phyloP scores from a whole-genome alignment of 768 basidiomycete genomes.

The Tylopilus balloui region DNA sequence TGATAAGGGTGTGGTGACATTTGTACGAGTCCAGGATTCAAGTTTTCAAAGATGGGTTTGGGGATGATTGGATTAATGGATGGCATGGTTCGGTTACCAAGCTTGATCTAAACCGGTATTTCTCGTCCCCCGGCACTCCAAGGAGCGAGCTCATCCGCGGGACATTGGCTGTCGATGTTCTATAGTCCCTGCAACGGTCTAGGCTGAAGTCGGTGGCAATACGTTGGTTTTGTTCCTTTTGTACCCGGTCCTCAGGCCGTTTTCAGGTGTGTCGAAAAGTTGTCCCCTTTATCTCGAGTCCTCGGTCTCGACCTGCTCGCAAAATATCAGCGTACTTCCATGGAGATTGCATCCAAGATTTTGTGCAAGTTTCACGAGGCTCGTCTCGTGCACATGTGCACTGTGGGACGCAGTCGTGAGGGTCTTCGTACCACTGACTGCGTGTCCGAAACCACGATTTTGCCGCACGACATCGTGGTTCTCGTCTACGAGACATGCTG shows the following conservation, averaged over 20 bases:
- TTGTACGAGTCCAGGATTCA: background rate
- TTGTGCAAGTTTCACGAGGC: background rate
- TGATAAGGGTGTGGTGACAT: background rate
- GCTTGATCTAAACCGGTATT: too few relatives aligned
- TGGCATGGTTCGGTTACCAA: background rate
- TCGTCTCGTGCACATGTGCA: too few relatives aligned
- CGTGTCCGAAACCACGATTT: background rate
- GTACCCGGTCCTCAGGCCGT: background rate
- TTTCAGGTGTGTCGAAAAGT: background rate
- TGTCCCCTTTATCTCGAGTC: too few relatives aligned
- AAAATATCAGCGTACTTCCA: background rate
- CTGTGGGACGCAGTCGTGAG: background rate
- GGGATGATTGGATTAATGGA: background rate
- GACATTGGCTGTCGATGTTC: too few relatives aligned
- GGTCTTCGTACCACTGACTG: background rate
- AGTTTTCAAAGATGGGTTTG: background rate
- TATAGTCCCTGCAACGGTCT: too few relatives aligned
- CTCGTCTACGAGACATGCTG: background rate
- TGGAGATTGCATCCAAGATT: background rate
- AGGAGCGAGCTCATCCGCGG: too few relatives aligned
- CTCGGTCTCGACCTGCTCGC: too few relatives aligned
- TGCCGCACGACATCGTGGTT: background rate
- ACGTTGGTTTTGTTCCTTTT: too few relatives aligned
- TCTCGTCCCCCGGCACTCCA: too few relatives aligned
- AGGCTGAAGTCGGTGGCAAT: too few relatives aligned